Conservation (phyloP, 1,284 basidiomycete genomes). For the Mycosarcoma maydis region DNA sequence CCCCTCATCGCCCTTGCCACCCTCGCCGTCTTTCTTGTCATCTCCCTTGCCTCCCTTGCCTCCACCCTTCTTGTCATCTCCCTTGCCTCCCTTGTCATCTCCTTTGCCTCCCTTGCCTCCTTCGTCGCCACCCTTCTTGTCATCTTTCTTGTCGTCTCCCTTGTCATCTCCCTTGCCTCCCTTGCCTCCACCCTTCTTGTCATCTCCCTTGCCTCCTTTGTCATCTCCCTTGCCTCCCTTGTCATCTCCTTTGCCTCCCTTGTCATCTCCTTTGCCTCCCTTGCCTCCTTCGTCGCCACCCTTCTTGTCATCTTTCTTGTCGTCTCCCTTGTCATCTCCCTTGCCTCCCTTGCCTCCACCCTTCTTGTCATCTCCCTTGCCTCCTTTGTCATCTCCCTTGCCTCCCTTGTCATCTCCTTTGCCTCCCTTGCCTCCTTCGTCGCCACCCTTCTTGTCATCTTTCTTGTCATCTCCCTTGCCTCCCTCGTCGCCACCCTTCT, state of each 20-base stretch:
- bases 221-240: slow-evolving; percentile 9
- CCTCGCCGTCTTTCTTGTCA: slow-evolving; percentile 2
- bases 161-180: not conserved
- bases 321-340: slow-evolving; percentile 8
- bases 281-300: not conserved
- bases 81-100: slow-evolving; percentile 1
- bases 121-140: not conserved
- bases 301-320: slow-evolving; percentile 5
- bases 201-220: slow-evolving; percentile 3
- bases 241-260: slow-evolving; percentile 6
- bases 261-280: not conserved
- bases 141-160: not conserved
- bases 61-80: not conserved
- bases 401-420: not conserved
- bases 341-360: too few relatives aligned
- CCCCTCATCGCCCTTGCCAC: not conserved
- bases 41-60: not conserved
- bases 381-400: not conserved
- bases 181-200: not conserved
- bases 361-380: slow-evolving; percentile 1
- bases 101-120: not conserved
- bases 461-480: not conserved
- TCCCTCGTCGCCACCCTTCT: not conserved
- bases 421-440: not conserved
- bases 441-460: slow-evolving; percentile 5